Evolutionary conservation across 306 rosid genomes (phyloP), one percentile per base, ranked within the genome.

Genomic region (Cucumis hystrix): DNA sequence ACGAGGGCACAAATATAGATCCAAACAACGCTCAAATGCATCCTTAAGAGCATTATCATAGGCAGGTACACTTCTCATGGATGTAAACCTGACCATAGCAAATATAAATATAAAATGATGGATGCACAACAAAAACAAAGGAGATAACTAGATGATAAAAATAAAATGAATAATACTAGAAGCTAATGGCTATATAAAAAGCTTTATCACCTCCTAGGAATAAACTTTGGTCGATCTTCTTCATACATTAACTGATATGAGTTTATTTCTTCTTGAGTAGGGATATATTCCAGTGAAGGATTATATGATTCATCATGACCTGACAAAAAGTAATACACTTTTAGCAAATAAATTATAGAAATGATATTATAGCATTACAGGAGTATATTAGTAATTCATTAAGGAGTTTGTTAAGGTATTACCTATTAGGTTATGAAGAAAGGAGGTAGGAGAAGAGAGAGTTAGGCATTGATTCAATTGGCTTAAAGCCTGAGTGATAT

Each of bases 291-390:
- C 75, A 84, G 79, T 63, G 99, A 91, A 80, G 99, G 99, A 86
- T 92, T 95, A 82, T 90, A 92, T 2, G 99, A 92, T 78, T 95
- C 99, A 77, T 90, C 97, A 21, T 95, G 90, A 76, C 99, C 99
- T 95, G 81, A 69, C 73, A 79, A 76, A 61, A 63, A 75, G 43
- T 39, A 85, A 74, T 30, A 66, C 33, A 71, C 18, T 56, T 28
- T 28, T 62, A 70, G 69, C 69, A 62, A 17, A 61, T 47, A 47
- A 47, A 12, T 47, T 11, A 47, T 47, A 47, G 16, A 5, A 47
- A 47, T 47, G 52, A 3, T 47, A 47, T 47, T 47, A 47, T 4
- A 47, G 52, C 52, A 47, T 47, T 47, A 47, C 16, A 47, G 5
- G 16, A 47, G 52, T 47, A 47, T 47, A 47, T 47, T 43, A 47